These are phyloP conservation scores for Phytophthora ramorum DNA, from an alignment of 352 stramenopile species.

Conservation along the genomic window DNA sequence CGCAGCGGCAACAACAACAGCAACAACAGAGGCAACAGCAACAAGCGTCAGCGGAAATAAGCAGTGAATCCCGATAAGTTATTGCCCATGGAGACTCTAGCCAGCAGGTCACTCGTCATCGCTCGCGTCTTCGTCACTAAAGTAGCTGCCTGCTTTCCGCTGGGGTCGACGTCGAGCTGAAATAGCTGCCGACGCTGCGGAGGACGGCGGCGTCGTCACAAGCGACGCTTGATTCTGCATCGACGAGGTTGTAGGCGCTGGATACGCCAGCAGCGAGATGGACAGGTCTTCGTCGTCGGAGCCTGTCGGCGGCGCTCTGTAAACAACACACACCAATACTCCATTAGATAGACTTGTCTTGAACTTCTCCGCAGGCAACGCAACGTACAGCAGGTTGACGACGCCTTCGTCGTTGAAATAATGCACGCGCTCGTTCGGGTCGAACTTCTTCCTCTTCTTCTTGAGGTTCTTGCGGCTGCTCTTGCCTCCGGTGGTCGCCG, in stretches of 20 bases:
- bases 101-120: constrained; percentile 46
- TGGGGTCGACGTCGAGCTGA: constrained; percentile 39
- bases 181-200: constrained; percentile 18
- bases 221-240: background rate
- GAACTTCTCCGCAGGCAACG: background rate
- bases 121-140: constrained; percentile 82
- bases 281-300: constrained; percentile 68
- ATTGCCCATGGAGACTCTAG: constrained; percentile 18
- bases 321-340: constrained; percentile 16
- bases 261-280: constrained; percentile 73
- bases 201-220: constrained; percentile 3
- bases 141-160: constrained; percentile 61
- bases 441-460: constrained; percentile 75
- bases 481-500: constrained; percentile 45
- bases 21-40: constrained; percentile 27
- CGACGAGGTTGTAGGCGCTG: constrained; percentile 16
- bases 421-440: constrained; percentile 59
- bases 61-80: constrained; percentile 34
- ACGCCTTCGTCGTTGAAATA: constrained; percentile 76
- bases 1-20: constrained; percentile 32
- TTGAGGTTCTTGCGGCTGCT: constrained; percentile 63
- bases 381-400: constrained; percentile 71
- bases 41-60: constrained; percentile 75
- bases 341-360: constrained; percentile 25
- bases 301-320: constrained; percentile 55